Conservation (phyloP, 2,329 filamentous ascomycete species). For the Aphanocladium album region DNA sequence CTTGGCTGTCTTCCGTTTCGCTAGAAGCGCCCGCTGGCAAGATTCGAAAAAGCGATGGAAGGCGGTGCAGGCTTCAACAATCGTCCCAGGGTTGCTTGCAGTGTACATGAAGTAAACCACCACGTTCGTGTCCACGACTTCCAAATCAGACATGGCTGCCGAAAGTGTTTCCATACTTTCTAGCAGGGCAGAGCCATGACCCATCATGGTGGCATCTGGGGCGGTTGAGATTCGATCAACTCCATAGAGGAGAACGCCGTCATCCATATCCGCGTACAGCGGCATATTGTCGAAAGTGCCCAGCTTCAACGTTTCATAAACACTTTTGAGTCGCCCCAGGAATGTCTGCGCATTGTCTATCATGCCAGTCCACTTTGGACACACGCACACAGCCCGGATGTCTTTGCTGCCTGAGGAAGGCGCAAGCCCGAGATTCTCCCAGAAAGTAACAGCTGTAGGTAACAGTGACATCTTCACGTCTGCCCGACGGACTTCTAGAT, state of each 20-base stretch:
- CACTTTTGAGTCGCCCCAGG: conserved; percentile 60
- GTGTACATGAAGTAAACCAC: conserved; percentile 75
- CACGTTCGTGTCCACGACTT: conserved; percentile 51
- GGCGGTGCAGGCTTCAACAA: conserved; percentile 66
- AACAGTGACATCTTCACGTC: conserved; percentile 67
- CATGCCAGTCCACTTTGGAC: conserved; percentile 61
- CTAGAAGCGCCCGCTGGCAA: conserved; percentile 40
- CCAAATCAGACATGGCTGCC: conserved; percentile 38
- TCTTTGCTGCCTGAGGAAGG: conserved; percentile 69
- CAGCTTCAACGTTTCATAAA: conserved; percentile 70
- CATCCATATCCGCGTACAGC: conserved; percentile 32
- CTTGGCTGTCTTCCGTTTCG: conserved; percentile 37
- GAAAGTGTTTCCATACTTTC: conserved; percentile 46
- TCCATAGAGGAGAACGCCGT: conserved; percentile 47
- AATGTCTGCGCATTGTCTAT: conserved; percentile 57
- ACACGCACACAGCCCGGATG: conserved; percentile 64
- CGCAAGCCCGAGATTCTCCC: conserved; percentile 73
- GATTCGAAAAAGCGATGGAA: conserved; percentile 68
- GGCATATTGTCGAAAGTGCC: conserved; percentile 56
- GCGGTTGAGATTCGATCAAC: conserved; percentile 41
- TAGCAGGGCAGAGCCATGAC: conserved; percentile 40
- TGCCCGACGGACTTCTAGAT: conserved; percentile 66
- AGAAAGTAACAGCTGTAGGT: conserved; percentile 70
- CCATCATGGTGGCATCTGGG: conserved; percentile 35
- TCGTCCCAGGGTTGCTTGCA: conserved; percentile 53